Percentiles rank a stretch among this genome's conserved stretches.
These are phyloP conservation scores for Paraphaeosphaeria sporulosa DNA, from an alignment of 2,329 filamentous ascomycete species.

Conservation along the genomic window DNA sequence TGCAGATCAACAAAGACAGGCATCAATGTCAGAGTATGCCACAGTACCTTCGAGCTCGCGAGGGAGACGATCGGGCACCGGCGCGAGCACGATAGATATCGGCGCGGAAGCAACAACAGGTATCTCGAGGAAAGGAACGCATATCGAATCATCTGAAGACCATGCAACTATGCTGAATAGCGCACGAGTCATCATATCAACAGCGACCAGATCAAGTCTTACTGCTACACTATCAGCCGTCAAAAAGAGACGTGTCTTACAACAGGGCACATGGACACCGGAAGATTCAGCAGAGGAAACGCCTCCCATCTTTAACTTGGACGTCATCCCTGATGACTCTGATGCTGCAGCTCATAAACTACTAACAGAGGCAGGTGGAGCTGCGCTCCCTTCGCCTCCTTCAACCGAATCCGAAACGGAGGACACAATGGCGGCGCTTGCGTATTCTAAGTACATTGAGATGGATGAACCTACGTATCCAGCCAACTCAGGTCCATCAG, in stretches of 20 bases:
- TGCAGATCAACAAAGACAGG: neutral
- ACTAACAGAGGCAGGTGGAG: neutral
- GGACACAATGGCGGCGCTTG: no score
- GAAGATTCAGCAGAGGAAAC: neutral
- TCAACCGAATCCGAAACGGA: neutral
- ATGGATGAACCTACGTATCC: neutral
- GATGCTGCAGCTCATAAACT: constrained; percentile 1
- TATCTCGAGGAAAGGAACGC: neutral
- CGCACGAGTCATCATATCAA: neutral
- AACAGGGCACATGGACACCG: neutral
- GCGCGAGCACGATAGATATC: neutral
- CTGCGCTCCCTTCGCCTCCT: neutral
- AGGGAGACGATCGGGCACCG: neutral
- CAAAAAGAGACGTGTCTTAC: neutral
- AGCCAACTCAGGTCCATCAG: neutral
- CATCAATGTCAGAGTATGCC: neutral
- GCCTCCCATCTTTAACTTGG: neutral
- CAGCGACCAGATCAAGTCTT: neutral
- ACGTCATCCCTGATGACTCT: neutral
- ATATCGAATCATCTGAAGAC: neutral
- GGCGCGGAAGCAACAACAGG: neutral
- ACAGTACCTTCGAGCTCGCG: neutral
- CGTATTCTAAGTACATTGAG: neutral
- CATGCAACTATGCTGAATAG: neutral
- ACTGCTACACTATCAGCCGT: neutral